Base-by-base conservation (phyloP, 306 rosid species). In the Malus asiatica region DNA sequence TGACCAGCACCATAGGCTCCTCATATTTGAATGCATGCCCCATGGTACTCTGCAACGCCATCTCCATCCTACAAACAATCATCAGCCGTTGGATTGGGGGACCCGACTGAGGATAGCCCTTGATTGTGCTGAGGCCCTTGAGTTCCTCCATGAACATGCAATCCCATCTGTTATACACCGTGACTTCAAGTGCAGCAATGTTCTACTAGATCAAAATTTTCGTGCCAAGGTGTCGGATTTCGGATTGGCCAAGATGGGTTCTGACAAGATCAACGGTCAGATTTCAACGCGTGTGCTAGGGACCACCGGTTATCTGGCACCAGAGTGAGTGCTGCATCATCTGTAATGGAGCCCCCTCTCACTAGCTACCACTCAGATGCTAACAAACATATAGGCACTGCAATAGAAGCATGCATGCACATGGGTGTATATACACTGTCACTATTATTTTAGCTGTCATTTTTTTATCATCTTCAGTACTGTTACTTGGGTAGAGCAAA, bases 221-320 rank as follows among this genome's bases (percentile, higher is more conserved):
- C 90, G 90, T 22, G 98, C 99, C 71, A 96, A 90, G 80, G 96
- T 93, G n/a, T 86, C 96, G 0, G 89, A 88, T 83, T 93, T 96
- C 42, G 93, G 94, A 42, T 83, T 89, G 93, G 99, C 96, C 71
- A 96, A 88, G 86, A 87, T 89, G 88, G 96, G 91, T 15, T 92
- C 98, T 12, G 91, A 89, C 77, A 96, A 89, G 80, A 89, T 84
- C 85, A 88, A 96, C 33, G 93, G 96, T 52, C 99, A 87, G 78
- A 88, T 90, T 74, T 96, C 93, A 16, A 96, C 99, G 20, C 86
- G 92, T 69, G 91, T 92, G 71, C 78, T 88, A 42, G 96, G 97
- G 96, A 90, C 97, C 93, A 92, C 98, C 4, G 99, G 97, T 84
- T 96, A 93, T 83, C 71, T 90, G 48, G 99, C 99, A 70, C 99